Conservation (phyloP, 2,329 filamentous ascomycete genomes). For the Myriosclerotinia duriaeana region DNA sequence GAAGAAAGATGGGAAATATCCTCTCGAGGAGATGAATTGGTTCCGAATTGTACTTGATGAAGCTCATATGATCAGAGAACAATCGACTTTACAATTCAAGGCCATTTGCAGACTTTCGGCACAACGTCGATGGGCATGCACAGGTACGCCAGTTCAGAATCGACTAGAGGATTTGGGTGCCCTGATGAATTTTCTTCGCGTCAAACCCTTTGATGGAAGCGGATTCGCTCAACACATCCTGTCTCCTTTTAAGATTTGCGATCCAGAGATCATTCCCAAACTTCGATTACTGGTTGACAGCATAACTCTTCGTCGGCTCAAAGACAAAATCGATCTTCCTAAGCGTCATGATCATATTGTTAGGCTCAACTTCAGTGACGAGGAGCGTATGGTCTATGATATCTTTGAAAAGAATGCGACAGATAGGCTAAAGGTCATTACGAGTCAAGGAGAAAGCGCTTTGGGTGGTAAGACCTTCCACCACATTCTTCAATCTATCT, state of each 20-base stretch:
- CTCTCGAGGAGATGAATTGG: constrained; percentile 79
- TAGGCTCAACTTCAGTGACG: constrained; percentile 69
- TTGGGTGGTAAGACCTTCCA: constrained; percentile 87
- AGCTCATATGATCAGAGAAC: constrained; percentile 90
- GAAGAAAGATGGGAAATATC: constrained; percentile 58
- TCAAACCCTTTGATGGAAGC: constrained; percentile 80
- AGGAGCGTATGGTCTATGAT: constrained; percentile 78
- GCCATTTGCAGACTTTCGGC: constrained; percentile 78
- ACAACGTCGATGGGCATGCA: constrained; percentile 91
- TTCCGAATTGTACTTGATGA: constrained; percentile 94
- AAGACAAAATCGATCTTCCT: constrained; percentile 85
- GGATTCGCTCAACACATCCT: constrained; percentile 80
- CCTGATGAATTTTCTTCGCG: constrained; percentile 78
- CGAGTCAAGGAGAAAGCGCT: constrained; percentile 60
- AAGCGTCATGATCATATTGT: constrained; percentile 70
- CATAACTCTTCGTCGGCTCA: constrained; percentile 87
- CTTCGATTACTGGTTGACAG: constrained; percentile 87
- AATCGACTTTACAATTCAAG: constrained; percentile 77
- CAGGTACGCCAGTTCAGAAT: constrained; percentile 94
- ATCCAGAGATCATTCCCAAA: constrained; percentile 79
- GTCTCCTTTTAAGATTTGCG: constrained; percentile 80
- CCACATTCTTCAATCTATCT: constrained; percentile 87
- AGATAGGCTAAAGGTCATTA: constrained; percentile 75
- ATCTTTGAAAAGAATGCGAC: constrained; percentile 80
- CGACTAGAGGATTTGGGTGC: constrained; percentile 86